Conservation (phyloP, 1,284 basidiomycete genomes). For the Inonotus obliquus region DNA sequence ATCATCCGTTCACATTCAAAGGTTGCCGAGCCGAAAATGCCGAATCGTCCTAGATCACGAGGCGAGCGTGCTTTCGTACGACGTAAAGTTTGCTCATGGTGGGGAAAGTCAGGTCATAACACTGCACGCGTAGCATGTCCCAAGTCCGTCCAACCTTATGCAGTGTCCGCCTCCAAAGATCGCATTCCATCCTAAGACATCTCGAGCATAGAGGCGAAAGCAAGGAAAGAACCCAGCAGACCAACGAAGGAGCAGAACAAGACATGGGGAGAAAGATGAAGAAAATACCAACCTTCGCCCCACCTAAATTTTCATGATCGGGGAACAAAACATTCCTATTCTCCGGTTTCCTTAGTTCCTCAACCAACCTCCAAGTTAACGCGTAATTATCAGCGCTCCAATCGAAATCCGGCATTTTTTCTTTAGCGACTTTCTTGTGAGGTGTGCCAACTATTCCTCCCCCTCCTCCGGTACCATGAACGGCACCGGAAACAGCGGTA, state of each 20-base stretch:
- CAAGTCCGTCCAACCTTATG: not conserved
- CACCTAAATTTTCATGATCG: constrained; percentile 9
- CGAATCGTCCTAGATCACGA: no score
- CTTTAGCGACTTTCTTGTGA: constrained; percentile 9
- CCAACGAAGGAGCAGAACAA: not conserved
- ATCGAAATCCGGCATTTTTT: constrained; percentile 18
- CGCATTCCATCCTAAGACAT: no score
- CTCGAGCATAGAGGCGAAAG: no score
- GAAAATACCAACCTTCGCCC: constrained; percentile 1
- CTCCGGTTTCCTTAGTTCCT: constrained; percentile 13
- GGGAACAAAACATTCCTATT: constrained; percentile 16
- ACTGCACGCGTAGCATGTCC: not conserved
- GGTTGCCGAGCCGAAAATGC: no score
- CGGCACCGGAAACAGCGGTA: not conserved
- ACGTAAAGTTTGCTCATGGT: not conserved
- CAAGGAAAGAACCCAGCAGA: no score
- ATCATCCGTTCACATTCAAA: no score
- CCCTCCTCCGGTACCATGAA: not conserved
- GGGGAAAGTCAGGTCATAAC: not conserved
- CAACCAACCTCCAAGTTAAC: constrained; percentile 14
- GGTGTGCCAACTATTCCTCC: not conserved
- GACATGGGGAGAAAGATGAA: not conserved
- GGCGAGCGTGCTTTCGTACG: no score
- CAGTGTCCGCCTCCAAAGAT: no score
- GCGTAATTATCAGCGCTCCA: constrained; percentile 16